Percentiles rank a stretch among this genome's conserved stretches.
These are phyloP conservation scores for Hypoxylon rickii DNA, from an alignment of 495 filamentous ascomycete species.

Conservation along the genomic window DNA sequence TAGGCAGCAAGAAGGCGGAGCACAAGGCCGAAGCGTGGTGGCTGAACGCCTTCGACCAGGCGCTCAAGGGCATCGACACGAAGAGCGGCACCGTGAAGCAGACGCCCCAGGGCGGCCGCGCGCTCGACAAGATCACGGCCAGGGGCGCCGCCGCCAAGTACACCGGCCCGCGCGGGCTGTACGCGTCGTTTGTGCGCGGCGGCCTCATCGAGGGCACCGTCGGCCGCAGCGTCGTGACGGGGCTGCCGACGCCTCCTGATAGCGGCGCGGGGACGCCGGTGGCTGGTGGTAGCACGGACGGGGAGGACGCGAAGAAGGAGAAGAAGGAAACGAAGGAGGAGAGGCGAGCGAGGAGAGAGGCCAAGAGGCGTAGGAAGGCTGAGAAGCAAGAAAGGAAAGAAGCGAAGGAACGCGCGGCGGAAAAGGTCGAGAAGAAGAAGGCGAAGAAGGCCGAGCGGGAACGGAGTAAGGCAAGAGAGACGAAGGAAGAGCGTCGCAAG, in stretches of 20 bases:
- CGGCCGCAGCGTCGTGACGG: slow-evolving; percentile 31
- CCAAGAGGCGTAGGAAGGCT: slow-evolving; percentile 43
- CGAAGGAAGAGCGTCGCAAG: slow-evolving; percentile 43
- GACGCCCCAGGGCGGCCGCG: slow-evolving; percentile 54
- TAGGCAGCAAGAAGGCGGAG: slow-evolving; percentile 70
- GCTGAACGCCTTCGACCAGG: slow-evolving; percentile 79
- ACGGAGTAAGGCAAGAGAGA: slow-evolving; percentile 36
- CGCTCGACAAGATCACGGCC: slow-evolving; percentile 55
- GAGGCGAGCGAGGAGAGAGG: slow-evolving; percentile 43
- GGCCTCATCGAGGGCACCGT: slow-evolving; percentile 72
- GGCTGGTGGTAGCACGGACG: slow-evolving; percentile 23
- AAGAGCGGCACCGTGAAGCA: slow-evolving; percentile 53
- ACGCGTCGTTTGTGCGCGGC: slow-evolving; percentile 80
- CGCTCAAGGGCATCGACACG: slow-evolving; percentile 70
- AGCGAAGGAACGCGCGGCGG: slow-evolving; percentile 23
- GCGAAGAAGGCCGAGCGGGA: slow-evolving; percentile 38
- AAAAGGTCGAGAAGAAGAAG: slow-evolving; percentile 40
- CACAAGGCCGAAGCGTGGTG: slow-evolving; percentile 76
- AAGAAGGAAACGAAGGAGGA: slow-evolving; percentile 43
- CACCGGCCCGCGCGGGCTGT: slow-evolving; percentile 64
- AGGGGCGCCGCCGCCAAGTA: slow-evolving; percentile 49
- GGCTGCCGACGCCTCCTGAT: slow-evolving; percentile 28
- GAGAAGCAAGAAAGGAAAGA: slow-evolving; percentile 43
- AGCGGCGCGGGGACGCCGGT: slow-evolving; percentile 41
- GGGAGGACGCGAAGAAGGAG: slow-evolving; percentile 30